These are phyloP conservation scores for Thalassiosira livingstoniorum DNA, from an alignment of 352 stramenopile species.

Conservation along the genomic window DNA sequence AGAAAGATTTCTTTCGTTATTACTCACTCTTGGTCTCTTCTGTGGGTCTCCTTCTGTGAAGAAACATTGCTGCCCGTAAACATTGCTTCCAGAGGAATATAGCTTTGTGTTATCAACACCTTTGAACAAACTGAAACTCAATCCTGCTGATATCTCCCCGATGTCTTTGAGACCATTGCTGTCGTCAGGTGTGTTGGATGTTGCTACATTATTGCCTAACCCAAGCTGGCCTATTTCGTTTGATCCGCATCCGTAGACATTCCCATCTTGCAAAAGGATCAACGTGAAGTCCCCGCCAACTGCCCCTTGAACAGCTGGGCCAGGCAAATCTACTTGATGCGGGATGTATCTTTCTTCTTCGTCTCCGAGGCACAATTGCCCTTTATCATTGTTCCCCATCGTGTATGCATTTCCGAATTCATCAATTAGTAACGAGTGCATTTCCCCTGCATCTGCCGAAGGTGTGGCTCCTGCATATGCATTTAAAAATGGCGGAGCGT, in stretches of 20 bases:
- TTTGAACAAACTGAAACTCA: conserved; percentile 45
- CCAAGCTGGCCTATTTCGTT: conserved; percentile 52
- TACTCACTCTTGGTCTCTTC: conserved; percentile 20
- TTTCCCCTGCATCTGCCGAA: conserved; percentile 19
- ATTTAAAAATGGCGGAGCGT: conserved; percentile 28
- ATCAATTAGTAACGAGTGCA: conserved; percentile 54
- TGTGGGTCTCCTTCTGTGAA: not conserved
- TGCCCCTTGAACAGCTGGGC: conserved; percentile 32
- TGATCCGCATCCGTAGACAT: conserved; percentile 50
- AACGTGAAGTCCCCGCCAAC: conserved; percentile 55
- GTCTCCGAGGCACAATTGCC: conserved; percentile 54
- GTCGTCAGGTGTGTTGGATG: conserved; percentile 28
- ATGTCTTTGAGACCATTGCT: conserved; percentile 42
- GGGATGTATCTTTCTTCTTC: conserved; percentile 27
- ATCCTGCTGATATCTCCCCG: conserved; percentile 35
- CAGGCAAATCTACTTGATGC: conserved; percentile 33
- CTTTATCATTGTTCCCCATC: conserved; percentile 48
- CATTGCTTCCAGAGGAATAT: conserved; percentile 41
- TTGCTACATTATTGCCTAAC: conserved; percentile 15
- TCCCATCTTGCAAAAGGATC: conserved; percentile 35
- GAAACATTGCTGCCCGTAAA: conserved; percentile 37
- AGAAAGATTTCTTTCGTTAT: too few species aligned
- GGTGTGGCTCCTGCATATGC: conserved; percentile 36
- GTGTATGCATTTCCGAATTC: conserved; percentile 50
- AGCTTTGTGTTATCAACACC: conserved; percentile 36